Evolutionary conservation across 2,329 filamentous ascomycete species (phyloP).

Genomic region (Orbilia blumenaviensis): DNA sequence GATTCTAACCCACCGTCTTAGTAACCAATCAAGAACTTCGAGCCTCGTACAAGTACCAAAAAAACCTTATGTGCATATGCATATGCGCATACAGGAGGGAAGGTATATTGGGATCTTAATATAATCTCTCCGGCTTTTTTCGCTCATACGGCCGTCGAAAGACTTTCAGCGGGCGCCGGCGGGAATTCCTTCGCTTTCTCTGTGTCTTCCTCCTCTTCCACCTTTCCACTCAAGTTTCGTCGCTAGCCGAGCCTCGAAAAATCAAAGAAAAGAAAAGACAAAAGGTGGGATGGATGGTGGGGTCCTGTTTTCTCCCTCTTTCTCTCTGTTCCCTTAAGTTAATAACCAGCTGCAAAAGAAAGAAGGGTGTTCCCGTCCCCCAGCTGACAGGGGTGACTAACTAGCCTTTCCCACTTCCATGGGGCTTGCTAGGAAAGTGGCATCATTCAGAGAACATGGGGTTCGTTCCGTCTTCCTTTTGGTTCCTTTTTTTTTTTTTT

Average conservation of each 20-base stretch:
- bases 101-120: conserved; percentile 39
- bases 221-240: background rate
- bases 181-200: background rate
- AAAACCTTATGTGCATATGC: conserved; percentile 29
- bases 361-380: conserved; percentile 51
- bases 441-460: conserved; percentile 51
- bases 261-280: background rate
- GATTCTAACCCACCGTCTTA: background rate
- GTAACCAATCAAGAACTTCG: conserved; percentile 7
- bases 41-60: conserved; percentile 30
- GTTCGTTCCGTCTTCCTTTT: conserved; percentile 37
- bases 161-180: background rate
- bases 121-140: conserved; percentile 30
- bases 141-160: conserved; percentile 1
- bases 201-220: background rate
- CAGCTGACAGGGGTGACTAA: conserved; percentile 28
- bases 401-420: conserved; percentile 20
- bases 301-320: conserved; percentile 1
- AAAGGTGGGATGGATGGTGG: conserved; percentile 51
- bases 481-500: background rate
- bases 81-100: conserved; percentile 18
- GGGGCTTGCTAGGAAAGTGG: conserved; percentile 48
- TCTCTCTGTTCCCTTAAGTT: conserved; percentile 16
- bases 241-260: background rate
- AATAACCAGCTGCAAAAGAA: conserved; percentile 51